Base-by-base conservation (phyloP, 164 flowering plant species). In the Stephania japonica region DNA sequence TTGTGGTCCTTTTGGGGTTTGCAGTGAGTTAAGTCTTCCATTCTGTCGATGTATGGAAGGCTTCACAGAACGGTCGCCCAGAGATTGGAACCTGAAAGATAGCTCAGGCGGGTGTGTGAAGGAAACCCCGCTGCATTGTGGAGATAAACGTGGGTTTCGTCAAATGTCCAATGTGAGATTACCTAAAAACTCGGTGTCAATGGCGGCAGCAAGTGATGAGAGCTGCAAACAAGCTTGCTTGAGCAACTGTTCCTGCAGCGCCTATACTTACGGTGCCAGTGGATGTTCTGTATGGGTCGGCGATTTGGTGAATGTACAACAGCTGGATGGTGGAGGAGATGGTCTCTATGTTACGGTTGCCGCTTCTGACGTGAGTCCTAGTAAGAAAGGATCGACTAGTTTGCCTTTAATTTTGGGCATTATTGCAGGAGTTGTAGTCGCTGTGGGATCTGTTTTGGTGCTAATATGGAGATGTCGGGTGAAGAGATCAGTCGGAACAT, bases 201-300 rank as follows among this genome's bases (percentile, higher is more conserved):
- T 50, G 59, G 25, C 47, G 3, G 72, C 53, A 18, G 25, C 38
- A 13, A 72, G 21, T 65, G 26, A 43, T 5, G 70, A 42, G 24
- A 80, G 72, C 42, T 81, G 87, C 44, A 62, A 75, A 70, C 44
- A 65, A 5, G 71, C 69, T 21, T 84, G 87, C 64, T 68, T 75
- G 72, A 80, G 41, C 61, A 77, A 71, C 53, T 84, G 81, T 65
- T 80, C 85, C 25, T 84, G 85, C 71, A 75, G 56, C 53, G 87
- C 85, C 50, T 82, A 84, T 67, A 56, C 79, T 70, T 72, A 38
- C 13, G 41, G 21, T 0, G 67, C 27, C 44, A 19, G 10, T 21
- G 38, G 68, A 14, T 84, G 83, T 62, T 77, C 71, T 0, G 7
- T 82, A 27, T 84, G 85, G 87, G 10, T 26, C n/a, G 81, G 81